Percentiles rank a stretch among this genome's conserved stretches.
Conservation (phyloP, 75 land plant genomes). For the Picea sitchensis region DNA sequence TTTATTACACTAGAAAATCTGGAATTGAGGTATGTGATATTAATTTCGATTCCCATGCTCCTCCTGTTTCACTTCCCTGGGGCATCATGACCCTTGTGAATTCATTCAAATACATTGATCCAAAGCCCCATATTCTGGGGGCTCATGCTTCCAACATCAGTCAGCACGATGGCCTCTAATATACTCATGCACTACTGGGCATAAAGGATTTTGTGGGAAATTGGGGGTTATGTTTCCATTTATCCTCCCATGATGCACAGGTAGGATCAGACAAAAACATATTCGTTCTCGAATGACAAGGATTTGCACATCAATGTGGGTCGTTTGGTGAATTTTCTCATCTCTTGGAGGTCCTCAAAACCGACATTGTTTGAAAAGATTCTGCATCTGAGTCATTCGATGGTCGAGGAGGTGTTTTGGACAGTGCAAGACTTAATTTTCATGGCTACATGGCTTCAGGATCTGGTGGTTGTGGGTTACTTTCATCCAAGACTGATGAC, state of each 20-base stretch:
- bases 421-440: constrained; percentile 68
- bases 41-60: constrained; percentile 70
- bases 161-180: constrained; percentile 84
- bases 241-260: constrained; percentile 80
- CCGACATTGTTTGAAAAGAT: no score
- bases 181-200: constrained; percentile 92
- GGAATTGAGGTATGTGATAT: constrained; percentile 61
- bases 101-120: constrained; percentile 77
- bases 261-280: constrained; percentile 44
- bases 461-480: constrained; percentile 85
- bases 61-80: constrained; percentile 74
- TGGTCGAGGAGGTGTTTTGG: constrained; percentile 44
- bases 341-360: no score
- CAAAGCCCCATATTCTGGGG: constrained; percentile 81
- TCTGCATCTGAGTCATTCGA: no score
- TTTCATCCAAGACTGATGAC: no score
- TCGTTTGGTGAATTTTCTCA: no score
- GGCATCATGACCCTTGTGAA: constrained; percentile 85
- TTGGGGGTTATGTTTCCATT: constrained; percentile 80
- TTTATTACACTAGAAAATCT: constrained; percentile 75
- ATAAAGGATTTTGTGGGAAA: constrained; percentile 93
- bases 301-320: no score
- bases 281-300: constrained; percentile 28
- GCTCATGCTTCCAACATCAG: constrained; percentile 84
- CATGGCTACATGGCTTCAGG: constrained; percentile 91